Evolutionary conservation across 2,329 filamentous ascomycete species (phyloP).

Genomic region (Chalara sp.): DNA sequence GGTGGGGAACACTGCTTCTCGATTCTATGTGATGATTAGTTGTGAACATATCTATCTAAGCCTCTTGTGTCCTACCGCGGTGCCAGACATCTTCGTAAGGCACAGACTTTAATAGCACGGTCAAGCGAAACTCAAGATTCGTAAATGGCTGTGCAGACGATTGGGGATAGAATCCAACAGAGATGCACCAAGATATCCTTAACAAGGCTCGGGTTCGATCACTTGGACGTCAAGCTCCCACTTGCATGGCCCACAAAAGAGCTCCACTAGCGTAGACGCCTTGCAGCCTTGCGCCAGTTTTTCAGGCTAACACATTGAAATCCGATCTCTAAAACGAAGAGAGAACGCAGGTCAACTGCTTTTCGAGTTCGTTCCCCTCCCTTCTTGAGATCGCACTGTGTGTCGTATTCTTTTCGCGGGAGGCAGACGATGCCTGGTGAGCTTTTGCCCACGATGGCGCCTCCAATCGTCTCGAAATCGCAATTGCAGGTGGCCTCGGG

Average conservation of each 20-base stretch:
- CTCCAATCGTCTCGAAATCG: slow-evolving; percentile 23
- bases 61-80: slow-evolving; percentile 33
- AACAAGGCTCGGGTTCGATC: too few species aligned
- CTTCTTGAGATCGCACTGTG: slow-evolving; percentile 8
- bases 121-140: too few species aligned
- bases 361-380: neutral
- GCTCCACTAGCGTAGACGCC: neutral
- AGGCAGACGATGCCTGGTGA: slow-evolving; percentile 29
- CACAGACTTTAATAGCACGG: too few species aligned
- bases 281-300: neutral
- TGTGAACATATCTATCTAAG: slow-evolving; percentile 4
- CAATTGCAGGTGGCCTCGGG: slow-evolving; percentile 18
- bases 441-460: slow-evolving; percentile 28
- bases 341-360: too few species aligned
- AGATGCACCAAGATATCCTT: too few species aligned
- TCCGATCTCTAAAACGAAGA: too few species aligned
- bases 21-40: slow-evolving; percentile 52
- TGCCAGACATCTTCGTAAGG: slow-evolving; percentile 42
- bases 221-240: too few species aligned
- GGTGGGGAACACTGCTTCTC: slow-evolving; percentile 95
- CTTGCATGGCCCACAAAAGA: neutral
- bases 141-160: too few species aligned
- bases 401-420: slow-evolving; percentile 8
- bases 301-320: too few species aligned
- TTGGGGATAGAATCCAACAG: too few species aligned